Evolutionary conservation across 495 filamentous ascomycete species (phyloP).

Genomic region (Neurospora sp.): DNA sequence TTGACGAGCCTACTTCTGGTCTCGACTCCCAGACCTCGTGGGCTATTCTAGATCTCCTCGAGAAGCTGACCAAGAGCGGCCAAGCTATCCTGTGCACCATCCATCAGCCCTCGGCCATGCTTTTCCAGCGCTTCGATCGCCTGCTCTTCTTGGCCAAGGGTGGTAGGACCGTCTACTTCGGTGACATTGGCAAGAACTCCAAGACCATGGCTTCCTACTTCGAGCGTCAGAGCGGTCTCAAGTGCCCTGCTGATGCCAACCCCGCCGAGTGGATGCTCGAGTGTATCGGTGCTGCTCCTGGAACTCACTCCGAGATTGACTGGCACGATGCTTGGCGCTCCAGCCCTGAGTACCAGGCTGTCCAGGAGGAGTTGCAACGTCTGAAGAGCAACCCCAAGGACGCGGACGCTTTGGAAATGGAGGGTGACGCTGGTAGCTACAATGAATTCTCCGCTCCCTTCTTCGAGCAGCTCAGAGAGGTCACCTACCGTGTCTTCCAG

Average conservation of each 20-base stretch:
- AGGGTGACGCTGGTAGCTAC: slow-evolving; percentile 29
- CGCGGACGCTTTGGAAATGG: slow-evolving; percentile 20
- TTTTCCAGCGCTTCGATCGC: slow-evolving; percentile 87
- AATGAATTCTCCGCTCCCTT: slow-evolving; percentile 50
- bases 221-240: slow-evolving; percentile 62
- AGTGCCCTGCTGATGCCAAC: slow-evolving; percentile 69
- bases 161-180: slow-evolving; percentile 83
- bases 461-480: slow-evolving; percentile 40
- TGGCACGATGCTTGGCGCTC: slow-evolving; percentile 77
- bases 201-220: slow-evolving; percentile 67
- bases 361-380: slow-evolving; percentile 58
- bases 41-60: slow-evolving; percentile 68
- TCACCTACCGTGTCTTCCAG: slow-evolving; percentile 61
- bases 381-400: slow-evolving; percentile 52
- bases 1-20: slow-evolving; percentile 83
- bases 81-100: slow-evolving; percentile 89
- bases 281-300: slow-evolving; percentile 86
- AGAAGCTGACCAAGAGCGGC: slow-evolving; percentile 72
- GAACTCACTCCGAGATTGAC: slow-evolving; percentile 61
- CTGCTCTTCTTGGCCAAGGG: slow-evolving; percentile 74
- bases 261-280: slow-evolving; percentile 97
- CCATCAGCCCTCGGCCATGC: slow-evolving; percentile 82
- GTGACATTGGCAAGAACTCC: slow-evolving; percentile 76
- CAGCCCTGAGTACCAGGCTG: slow-evolving; percentile 55
- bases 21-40: slow-evolving; percentile 80